Evolutionary conservation across 306 rosid genomes (phyloP), one percentile per base, ranked within the genome.

Genomic region (Geum urbanum): DNA sequence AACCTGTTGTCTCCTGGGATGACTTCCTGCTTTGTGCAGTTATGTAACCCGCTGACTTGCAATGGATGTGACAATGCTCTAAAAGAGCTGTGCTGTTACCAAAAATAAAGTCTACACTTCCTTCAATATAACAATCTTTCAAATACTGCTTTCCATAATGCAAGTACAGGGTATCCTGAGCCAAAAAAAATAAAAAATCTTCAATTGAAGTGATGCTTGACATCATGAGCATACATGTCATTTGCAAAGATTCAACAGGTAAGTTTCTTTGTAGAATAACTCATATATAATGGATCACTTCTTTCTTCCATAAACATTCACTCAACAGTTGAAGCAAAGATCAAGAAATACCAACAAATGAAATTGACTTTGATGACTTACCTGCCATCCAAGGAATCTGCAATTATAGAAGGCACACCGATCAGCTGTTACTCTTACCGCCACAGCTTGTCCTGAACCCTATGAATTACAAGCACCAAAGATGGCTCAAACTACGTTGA

Each of bases 301-400:
- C 6, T 20, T 20, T 0, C 13, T 14, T 19, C 20, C 65, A 59
- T 15, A 57, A 57, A 27, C 15, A 57, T 24, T 12, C 43, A 27
- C 40, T 10, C 63, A 10, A 53, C 32, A 67, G 62, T 0, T 9
- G 44, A 45, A 20, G 53, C 27, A 67, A 50, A 67, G 15, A 19
- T 15, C 39, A 43, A 22, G 13, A 73, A n/a, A n/a, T 24, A 24
- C 16, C 45, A 44, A 8, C 6, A 70, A 56, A 55, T 56, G 9
- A 9, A 56, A 56, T 37, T 32, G 37, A 32, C 37, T 32, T 32
- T 32, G 3, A 32, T 32, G 37, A 32, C 1, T 32, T 80, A 90
- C 98, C 98, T 92, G 98, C 96, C 96, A 92, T 66, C 98, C 98
- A 63, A 90, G 92, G 83, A 92, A 92, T 78, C 92, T 88, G 81